phyloP scores from a whole-genome alignment of 306 rosid genomes.

The Betula pendula region DNA sequence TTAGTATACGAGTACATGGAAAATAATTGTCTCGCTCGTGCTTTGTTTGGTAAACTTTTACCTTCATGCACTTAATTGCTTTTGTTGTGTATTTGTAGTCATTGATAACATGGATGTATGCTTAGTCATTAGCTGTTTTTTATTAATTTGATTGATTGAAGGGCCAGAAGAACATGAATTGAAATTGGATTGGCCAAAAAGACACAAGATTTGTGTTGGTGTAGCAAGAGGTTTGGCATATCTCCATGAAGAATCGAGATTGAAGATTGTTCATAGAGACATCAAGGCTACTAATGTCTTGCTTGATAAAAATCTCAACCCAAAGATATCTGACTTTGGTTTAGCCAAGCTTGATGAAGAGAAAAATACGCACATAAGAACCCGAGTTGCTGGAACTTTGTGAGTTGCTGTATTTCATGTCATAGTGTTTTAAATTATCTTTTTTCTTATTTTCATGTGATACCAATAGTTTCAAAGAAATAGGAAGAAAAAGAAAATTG shows the following conservation, averaged over 20 bases:
- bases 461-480: neutral
- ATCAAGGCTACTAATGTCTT: slow-evolving; percentile 49
- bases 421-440: neutral
- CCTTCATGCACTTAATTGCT: neutral
- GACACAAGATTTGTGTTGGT: slow-evolving; percentile 35
- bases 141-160: slow-evolving; percentile 6
- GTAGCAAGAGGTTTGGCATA: slow-evolving; percentile 38
- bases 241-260: slow-evolving; percentile 42
- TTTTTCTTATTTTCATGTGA: neutral
- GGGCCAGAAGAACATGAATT: slow-evolving; percentile 15
- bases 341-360: slow-evolving; percentile 46
- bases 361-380: slow-evolving; percentile 42
- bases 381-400: slow-evolving; percentile 41
- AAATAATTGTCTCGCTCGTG: slow-evolving; percentile 35
- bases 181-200: slow-evolving; percentile 37
- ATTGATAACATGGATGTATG: neutral
- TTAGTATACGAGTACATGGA: slow-evolving; percentile 39
- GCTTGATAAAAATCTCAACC: slow-evolving; percentile 39
- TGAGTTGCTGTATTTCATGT: slow-evolving; percentile 3
- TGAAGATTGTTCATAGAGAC: slow-evolving; percentile 48
- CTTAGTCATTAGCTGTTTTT: neutral
- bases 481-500: neutral
- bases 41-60: slow-evolving; percentile 37
- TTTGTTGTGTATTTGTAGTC: neutral
- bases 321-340: slow-evolving; percentile 45